Conservation (phyloP, 495 filamentous ascomycete species). For the Penicillium goetzii region DNA sequence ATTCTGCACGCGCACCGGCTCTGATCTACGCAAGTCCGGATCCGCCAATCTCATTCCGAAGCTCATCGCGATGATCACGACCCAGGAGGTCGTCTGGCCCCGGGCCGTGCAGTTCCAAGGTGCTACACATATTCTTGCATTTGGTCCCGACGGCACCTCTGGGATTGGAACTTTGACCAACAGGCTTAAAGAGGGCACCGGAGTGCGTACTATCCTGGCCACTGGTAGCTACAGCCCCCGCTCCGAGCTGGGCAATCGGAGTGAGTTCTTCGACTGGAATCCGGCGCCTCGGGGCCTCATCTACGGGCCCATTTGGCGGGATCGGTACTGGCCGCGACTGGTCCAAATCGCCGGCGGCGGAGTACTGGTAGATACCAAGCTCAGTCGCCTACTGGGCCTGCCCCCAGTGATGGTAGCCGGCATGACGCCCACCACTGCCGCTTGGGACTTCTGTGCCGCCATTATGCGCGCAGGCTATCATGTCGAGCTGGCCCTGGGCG, state of each 20-base stretch:
- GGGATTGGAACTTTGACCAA: constrained; percentile 95
- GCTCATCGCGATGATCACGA: constrained; percentile 91
- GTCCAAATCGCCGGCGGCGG: constrained; percentile 82
- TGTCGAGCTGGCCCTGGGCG: constrained; percentile 85
- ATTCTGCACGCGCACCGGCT: constrained; percentile 53
- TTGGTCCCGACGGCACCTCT: constrained; percentile 94
- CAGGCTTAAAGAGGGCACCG: constrained; percentile 96
- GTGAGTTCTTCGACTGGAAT: constrained; percentile 79
- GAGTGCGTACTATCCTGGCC: constrained; percentile 83
- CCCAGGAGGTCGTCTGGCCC: constrained; percentile 91
- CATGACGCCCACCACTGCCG: constrained; percentile 94
- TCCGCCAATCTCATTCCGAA: constrained; percentile 58
- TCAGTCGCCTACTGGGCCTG: constrained; percentile 89
- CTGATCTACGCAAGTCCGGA: constrained; percentile 63
- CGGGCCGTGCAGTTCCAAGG: constrained; percentile 74
- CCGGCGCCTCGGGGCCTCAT: neutral
- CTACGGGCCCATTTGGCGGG: constrained; percentile 49
- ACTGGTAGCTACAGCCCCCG: constrained; percentile 88
- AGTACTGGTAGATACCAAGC: constrained; percentile 95
- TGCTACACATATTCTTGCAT: constrained; percentile 93
- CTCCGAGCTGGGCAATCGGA: constrained; percentile 90
- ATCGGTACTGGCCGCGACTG: constrained; percentile 87
- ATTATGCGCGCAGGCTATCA: constrained; percentile 95
- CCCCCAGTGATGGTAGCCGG: constrained; percentile 92
- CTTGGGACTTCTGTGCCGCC: constrained; percentile 91